These are phyloP conservation scores for Neonothopanus nambi DNA, from an alignment of 1,284 basidiomycete species.

Conservation along the genomic window DNA sequence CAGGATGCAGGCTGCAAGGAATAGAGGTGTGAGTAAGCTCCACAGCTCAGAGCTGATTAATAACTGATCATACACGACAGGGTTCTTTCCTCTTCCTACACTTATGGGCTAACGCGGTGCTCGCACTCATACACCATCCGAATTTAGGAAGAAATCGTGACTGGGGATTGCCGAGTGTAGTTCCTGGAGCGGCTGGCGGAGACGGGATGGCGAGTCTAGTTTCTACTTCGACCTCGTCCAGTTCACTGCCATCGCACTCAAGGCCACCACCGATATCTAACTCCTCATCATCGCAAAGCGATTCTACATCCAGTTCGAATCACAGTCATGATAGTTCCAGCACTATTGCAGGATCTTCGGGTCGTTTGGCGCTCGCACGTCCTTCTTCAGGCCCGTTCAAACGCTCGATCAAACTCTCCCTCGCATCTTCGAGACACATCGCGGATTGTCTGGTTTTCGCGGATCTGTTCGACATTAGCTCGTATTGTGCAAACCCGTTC, in stretches of 20 bases:
- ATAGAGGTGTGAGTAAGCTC: conserved; percentile 31
- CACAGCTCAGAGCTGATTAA: neutral
- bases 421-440: conserved; percentile 36
- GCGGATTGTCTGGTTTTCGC: conserved; percentile 40
- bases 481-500: no score
- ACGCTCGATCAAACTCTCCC: conserved; percentile 34
- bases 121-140: conserved; percentile 41
- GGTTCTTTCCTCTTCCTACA: conserved; percentile 26
- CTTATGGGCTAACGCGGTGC: conserved; percentile 37
- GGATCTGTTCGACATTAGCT: conserved; percentile 22
- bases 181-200: no score
- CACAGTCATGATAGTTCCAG: no score
- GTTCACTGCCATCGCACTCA: no score
- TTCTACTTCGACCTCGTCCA: no score
- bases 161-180: no score
- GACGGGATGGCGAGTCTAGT: no score
- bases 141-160: conserved; percentile 23
- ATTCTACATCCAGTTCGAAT: no score
- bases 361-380: no score
- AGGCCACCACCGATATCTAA: no score
- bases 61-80: neutral
- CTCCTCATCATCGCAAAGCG: no score
- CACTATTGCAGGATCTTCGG: no score
- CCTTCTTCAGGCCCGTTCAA: conserved; percentile 29
- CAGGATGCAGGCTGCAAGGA: conserved; percentile 35